These are phyloP conservation scores for Tylopilus sp. DNA, from an alignment of 768 basidiomycete species.

Conservation along the genomic window DNA sequence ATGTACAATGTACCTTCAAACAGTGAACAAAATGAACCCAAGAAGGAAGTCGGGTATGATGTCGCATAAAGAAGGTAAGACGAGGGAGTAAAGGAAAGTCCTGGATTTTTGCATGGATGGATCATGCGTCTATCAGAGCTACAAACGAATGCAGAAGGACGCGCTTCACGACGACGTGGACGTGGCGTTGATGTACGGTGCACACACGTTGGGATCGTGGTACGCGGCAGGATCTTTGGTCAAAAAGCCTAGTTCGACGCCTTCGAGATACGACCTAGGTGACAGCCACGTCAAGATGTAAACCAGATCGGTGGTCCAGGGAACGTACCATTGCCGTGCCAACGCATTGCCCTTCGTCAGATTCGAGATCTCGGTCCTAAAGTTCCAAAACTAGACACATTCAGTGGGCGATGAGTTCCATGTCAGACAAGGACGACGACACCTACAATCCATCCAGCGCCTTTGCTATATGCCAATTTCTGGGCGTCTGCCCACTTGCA, in stretches of 20 bases:
- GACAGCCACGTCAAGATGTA: not conserved
- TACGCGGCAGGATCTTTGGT: conserved; percentile 58
- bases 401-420: not conserved
- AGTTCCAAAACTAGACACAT: conserved; percentile 59
- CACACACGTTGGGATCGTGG: conserved; percentile 63
- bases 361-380: conserved; percentile 61
- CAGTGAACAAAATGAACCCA: conserved; percentile 1
- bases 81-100: too few relatives aligned
- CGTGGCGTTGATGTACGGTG: conserved; percentile 37
- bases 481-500: conserved; percentile 73
- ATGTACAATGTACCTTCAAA: not conserved
- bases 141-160: not conserved
- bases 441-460: conserved; percentile 66
- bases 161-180: conserved; percentile 1
- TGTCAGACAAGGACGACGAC: not conserved
- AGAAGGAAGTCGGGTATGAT: too few relatives aligned
- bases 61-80: not conserved
- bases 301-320: not conserved
- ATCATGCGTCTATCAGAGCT: too few relatives aligned
- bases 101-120: too few relatives aligned
- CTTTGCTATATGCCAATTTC: conserved; percentile 58
- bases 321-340: conserved; percentile 61
- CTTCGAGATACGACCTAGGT: conserved; percentile 68
- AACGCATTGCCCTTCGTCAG: conserved; percentile 41
- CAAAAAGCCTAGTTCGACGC: conserved; percentile 53